These are phyloP conservation scores for Zasmidium cellare DNA, from an alignment of 2,329 filamentous ascomycete genomes.

Conservation along the genomic window DNA sequence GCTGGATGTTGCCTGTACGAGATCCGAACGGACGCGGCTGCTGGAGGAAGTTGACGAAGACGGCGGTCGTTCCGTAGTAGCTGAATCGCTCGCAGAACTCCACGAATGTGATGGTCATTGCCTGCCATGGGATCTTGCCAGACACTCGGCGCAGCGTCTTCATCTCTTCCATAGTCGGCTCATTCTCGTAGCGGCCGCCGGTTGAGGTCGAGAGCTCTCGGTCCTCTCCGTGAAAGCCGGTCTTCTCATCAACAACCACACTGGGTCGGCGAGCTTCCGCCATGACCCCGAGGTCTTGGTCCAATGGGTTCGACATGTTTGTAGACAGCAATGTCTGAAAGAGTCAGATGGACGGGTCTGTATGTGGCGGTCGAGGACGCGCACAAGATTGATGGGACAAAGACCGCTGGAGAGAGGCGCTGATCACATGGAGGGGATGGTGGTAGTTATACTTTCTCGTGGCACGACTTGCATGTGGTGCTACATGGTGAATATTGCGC, in stretches of 20 bases:
- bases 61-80: slow-evolving; percentile 45
- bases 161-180: slow-evolving; percentile 46
- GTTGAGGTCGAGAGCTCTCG: slow-evolving; percentile 16
- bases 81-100: slow-evolving; percentile 52
- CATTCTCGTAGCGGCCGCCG: slow-evolving; percentile 28
- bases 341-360: neutral
- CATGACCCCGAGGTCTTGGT: slow-evolving; percentile 23
- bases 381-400: neutral
- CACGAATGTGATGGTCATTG: slow-evolving; percentile 49
- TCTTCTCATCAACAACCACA: slow-evolving; percentile 19
- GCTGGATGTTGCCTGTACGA: slow-evolving; percentile 41
- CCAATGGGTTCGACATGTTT: slow-evolving; percentile 20
- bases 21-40: slow-evolving; percentile 33
- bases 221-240: slow-evolving; percentile 15
- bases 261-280: slow-evolving; percentile 26
- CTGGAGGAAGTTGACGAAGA: slow-evolving; percentile 52
- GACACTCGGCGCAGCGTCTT: slow-evolving; percentile 46
- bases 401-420: neutral
- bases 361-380: neutral
- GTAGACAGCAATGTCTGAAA: neutral
- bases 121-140: slow-evolving; percentile 47
- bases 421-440: neutral
- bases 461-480: neutral
- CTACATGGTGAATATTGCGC: neutral
- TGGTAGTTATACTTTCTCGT: slow-evolving; percentile 1